Evolutionary conservation across 441 rosid species (phyloP), one percentile per base, ranked within the genome.

Genomic region (Syzygium syzygioides): DNA sequence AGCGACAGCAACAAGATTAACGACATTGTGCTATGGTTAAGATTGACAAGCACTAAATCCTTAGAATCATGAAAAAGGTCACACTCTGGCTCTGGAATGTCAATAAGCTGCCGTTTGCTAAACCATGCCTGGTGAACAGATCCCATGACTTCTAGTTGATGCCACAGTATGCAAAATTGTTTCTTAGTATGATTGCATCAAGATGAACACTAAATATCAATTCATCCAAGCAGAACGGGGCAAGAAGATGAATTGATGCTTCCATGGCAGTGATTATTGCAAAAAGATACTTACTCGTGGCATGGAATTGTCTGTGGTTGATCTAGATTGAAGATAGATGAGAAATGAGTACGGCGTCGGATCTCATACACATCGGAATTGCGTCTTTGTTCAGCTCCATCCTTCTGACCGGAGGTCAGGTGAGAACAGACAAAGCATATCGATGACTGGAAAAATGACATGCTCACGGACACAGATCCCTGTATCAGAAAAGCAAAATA

Each of bases 401-500:
- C 96, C 88, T 95, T 97, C 92, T 98, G 99, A 57, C 99, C 99
- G 10, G 99, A 98, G 37, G 99, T 94, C 94, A 98, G 94, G 94
- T 98, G 99, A 88, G 99, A 96, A 90, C 99, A 98, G 48, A 98
- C 99, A 60, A 98, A 98, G 95, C 99, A 98, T 92, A 98, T 54
- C 88, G 98, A 92, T 71, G 99, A 96, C 90, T 98, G 99, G 91
- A 93, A 97, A 86, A 98, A 91, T 26, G 99, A 91, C 99, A 98
- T 95, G 94, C 99, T 98, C 48, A 98, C 94, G 6, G 99, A 98
- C 86, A 98, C 97, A 62, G 99, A 98, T 87, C 99, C 99, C 99
- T 98, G 96, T 93, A 94, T 87, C 93, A 92, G 54, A 55, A 55
- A 57, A 32, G 50, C 41, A 20, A 53, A 85, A 4, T 71, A 71